phyloP scores from a whole-genome alignment of 768 basidiomycete species.

The Phylloporus sp. region DNA sequence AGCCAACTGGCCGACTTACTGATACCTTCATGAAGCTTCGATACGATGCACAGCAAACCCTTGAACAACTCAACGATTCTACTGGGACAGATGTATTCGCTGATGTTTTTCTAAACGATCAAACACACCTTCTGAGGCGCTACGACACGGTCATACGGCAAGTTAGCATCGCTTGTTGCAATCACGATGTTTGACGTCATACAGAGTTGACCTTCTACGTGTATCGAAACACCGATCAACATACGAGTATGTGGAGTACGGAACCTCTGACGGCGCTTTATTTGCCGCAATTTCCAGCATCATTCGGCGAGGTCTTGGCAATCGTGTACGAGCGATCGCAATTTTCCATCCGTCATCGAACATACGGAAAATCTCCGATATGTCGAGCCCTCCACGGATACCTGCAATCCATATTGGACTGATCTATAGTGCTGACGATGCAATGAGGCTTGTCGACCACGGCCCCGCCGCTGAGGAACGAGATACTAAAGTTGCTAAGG shows the following conservation, averaged over 20 bases:
- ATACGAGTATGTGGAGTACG: constrained; percentile 46
- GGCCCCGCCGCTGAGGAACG: constrained; percentile 75
- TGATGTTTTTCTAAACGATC: constrained; percentile 69
- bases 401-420: constrained; percentile 67
- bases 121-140: constrained; percentile 56
- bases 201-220: constrained; percentile 46
- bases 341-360: constrained; percentile 52
- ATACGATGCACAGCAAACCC: constrained; percentile 71
- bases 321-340: constrained; percentile 62
- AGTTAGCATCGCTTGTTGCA: constrained; percentile 16
- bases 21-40: constrained; percentile 49
- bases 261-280: constrained; percentile 54
- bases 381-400: constrained; percentile 48
- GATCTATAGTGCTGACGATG: constrained; percentile 64
- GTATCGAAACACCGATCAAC: constrained; percentile 41
- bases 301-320: constrained; percentile 66
- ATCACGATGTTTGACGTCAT: neutral
- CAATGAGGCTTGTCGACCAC: constrained; percentile 86
- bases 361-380: constrained; percentile 48
- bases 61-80: constrained; percentile 56
- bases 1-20: neutral
- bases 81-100: constrained; percentile 52
- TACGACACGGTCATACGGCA: constrained; percentile 75
- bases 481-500: constrained; percentile 44
- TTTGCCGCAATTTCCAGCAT: constrained; percentile 48